Conservation (phyloP, 2,329 filamentous ascomycete genomes). For the Trichoderma polysporum region DNA sequence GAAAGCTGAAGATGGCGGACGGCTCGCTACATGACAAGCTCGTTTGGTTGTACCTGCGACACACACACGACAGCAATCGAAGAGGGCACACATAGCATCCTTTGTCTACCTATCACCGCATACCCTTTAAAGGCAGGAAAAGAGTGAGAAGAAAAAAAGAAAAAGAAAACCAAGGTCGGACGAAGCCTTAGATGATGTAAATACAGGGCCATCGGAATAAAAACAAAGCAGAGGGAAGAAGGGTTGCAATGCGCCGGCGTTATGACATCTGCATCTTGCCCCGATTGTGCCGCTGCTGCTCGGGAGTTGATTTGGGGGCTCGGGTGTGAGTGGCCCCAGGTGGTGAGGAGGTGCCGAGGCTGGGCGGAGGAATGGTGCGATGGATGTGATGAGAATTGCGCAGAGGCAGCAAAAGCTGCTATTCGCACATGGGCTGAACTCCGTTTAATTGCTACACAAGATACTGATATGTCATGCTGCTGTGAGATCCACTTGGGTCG, state of each 20-base stretch:
- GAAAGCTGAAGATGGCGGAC: not conserved
- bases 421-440: not conserved
- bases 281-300: slow-evolving; percentile 6
- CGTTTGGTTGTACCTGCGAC: not conserved
- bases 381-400: slow-evolving; percentile 12
- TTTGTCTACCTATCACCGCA: not conserved
- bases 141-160: too few species aligned
- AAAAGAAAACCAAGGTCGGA: not conserved
- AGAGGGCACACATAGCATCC: not conserved
- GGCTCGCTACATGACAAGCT: not conserved
- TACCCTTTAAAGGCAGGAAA: not conserved
- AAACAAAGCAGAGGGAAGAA: not conserved
- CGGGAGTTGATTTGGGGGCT: not conserved
- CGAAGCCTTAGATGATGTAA: not conserved
- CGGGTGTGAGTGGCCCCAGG: not conserved
- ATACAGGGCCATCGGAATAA: slow-evolving; percentile 2
- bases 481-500: too few species aligned
- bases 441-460: too few species aligned
- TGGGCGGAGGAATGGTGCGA: not conserved
- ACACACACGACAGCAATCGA: not conserved
- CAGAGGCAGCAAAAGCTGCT: not conserved
- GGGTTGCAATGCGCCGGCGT: not conserved
- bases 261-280: not conserved
- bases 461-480: not conserved
- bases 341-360: slow-evolving; percentile 1